phyloP scores from a whole-genome alignment of 2,329 filamentous ascomycete genomes.

The Sclerotinia sclerotiorum region DNA sequence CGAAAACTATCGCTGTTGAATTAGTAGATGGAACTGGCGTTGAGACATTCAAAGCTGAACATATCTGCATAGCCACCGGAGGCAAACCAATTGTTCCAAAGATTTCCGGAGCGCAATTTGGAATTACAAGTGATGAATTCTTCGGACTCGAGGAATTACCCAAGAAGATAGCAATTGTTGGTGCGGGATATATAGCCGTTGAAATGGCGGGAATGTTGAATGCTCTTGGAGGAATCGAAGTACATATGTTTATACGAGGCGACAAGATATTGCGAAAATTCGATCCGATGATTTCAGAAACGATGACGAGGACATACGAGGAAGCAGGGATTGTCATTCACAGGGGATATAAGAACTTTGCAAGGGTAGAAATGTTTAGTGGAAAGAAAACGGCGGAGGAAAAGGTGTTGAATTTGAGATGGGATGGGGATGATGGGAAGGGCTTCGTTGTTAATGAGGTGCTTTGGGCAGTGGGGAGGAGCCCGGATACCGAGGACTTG shows the following conservation, averaged over 20 bases:
- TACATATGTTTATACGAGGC: conserved; percentile 51
- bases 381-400: conserved; percentile 41
- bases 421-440: conserved; percentile 45
- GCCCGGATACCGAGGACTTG: conserved; percentile 47
- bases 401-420: conserved; percentile 46
- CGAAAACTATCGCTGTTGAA: conserved; percentile 47
- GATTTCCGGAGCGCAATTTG: conserved; percentile 48
- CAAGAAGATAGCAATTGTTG: conserved; percentile 50
- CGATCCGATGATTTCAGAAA: conserved; percentile 53
- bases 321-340: conserved; percentile 50
- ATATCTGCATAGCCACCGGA: conserved; percentile 51
- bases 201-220: conserved; percentile 52
- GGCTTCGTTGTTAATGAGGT: conserved; percentile 50
- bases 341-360: conserved; percentile 47
- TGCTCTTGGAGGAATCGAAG: conserved; percentile 48
- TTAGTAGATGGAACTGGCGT: conserved; percentile 45
- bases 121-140: conserved; percentile 53
- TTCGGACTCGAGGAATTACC: conserved; percentile 52
- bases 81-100: conserved; percentile 45
- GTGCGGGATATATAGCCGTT: conserved; percentile 42
- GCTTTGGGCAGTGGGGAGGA: conserved; percentile 51
- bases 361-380: conserved; percentile 44
- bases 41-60: conserved; percentile 45
- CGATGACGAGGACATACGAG: conserved; percentile 52
- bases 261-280: conserved; percentile 51